Base-by-base conservation (phyloP, 2,329 filamentous ascomycete species). In the Ambrosiella xylebori region DNA sequence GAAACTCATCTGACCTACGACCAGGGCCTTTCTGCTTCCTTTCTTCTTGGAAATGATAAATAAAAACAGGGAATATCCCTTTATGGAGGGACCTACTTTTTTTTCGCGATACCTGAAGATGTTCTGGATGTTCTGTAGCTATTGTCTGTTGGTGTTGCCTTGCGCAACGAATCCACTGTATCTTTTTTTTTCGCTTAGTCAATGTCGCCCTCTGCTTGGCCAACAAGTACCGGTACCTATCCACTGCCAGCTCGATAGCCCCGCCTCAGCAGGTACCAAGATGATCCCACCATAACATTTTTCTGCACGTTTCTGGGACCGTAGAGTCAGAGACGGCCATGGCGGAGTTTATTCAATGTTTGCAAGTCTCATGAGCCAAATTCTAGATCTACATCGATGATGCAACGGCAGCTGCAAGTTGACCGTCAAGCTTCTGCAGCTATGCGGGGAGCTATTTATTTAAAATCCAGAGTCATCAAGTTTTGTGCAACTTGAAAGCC, bases 151-250 rank as follows among this genome's bases (percentile, higher is more conserved):
- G 17, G 19, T 44, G 49, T 57, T 58, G 50, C 40, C 40, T 47
- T 27, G 40, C 57, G 50, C 57, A 54, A 58, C 57, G 51, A 58
- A 40, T n/a, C 44, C 41, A 41, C 55, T 9, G 27, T 55, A 38
- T 55, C 5, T 39, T 55, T 55, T 55, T 41, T 55, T 55, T 17
- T 55, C 53, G 44, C 55, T 57, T 51, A 57, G 55, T 40, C n/a
- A 57, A 57, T 13, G 19, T 15, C n/a, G 47, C 8, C 35, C 35
- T 51, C 47, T 51, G 13, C 47, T 51, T 51, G 47, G 19, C 19
- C 19, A 51, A 19, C 47, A 51, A 51, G 47, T 51, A 51, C 47
- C 47, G 47, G 19, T 11, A 51, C 19, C 27, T 51, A 51, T 51
- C 47, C 47, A 51, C 47, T 41, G 12, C 52, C 38, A 41, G 36